Evolutionary conservation across 176 grass and related monocot genomes (phyloP).

Genomic region (Rhynchospora pubera): DNA sequence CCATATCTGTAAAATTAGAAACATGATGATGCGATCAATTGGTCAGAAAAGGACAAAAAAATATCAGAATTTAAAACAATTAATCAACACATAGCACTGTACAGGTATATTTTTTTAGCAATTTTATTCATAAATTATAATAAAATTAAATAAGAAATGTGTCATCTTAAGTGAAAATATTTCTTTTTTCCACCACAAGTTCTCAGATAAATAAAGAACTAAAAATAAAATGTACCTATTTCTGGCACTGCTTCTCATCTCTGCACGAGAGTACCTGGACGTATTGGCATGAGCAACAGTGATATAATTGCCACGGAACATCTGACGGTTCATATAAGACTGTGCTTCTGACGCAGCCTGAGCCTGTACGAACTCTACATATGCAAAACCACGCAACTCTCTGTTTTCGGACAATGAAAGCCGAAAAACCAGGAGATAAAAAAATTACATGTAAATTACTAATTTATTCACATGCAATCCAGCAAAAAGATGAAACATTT

Average conservation of each 20-base stretch:
- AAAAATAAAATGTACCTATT: conserved; percentile 36
- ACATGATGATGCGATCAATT: not conserved
- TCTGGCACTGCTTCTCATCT: conserved; percentile 64
- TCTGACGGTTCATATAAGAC: conserved; percentile 93
- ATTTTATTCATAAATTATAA: no score
- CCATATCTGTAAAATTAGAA: conserved; percentile 47
- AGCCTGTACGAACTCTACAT: conserved; percentile 82
- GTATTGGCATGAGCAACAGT: conserved; percentile 86
- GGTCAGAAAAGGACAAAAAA: not conserved
- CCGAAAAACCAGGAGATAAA: conserved; percentile 14
- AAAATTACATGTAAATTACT: not conserved
- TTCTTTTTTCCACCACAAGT: not conserved
- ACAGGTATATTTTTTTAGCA: no score
- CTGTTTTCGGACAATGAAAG: conserved; percentile 30
- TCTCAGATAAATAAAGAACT: no score
- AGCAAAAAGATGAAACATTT: not conserved
- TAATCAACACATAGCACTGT: no score
- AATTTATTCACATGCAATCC: no score
- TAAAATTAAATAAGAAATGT: no score
- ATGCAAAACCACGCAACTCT: conserved; percentile 83
- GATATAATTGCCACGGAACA: conserved; percentile 78
- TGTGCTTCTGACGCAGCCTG: conserved; percentile 87
- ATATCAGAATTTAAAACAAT: not conserved
- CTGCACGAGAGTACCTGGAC: conserved; percentile 66
- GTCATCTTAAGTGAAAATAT: no score